Evolutionary conservation across 495 filamentous ascomycete genomes (phyloP), one percentile per base, ranked within the genome.

Genomic region (Annulohypoxylon moriforme): DNA sequence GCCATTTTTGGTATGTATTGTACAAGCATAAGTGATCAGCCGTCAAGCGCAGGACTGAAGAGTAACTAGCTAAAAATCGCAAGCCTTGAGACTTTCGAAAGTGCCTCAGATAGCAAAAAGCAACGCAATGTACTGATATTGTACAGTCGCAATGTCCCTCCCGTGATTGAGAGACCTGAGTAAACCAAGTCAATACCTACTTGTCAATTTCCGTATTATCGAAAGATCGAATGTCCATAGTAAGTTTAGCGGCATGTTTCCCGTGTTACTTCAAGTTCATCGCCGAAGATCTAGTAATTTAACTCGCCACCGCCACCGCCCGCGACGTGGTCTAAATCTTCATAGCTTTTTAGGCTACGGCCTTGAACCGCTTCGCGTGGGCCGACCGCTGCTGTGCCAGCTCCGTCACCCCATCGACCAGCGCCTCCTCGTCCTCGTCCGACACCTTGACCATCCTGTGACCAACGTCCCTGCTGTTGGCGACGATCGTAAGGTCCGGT

Each of bases 291-390:
- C 68, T 74, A 90, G 76, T 90, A 90, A 77, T 90, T 89, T 31
- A 90, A 77, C 76, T 90, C 88, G 11, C 85, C 84, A n/a, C 86
- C 86, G 14, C 81, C 87, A 46, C 84, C 85, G 14, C 85, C 85
- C 13, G 85, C 83, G 31, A 87, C 85, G 14, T 96, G 95, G 82
- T 99, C 96, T 1, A 99, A 82, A 80, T 99, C 96, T 79, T 98
- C 96, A 79, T 99, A 99, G 78, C 92, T 96, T 85, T 96, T 97
- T 34, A 99, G 76, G 44, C 91, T 97, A 49, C 96, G 87, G 3
- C 96, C 96, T 69, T 94, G 91, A 1, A 97, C 93, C 0, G 94
- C 92, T 80, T 96, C 93, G 14, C 91, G 83, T 2, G 94, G 94
- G 2, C 91, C 92, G 68, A 94, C 89, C 1, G 90, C 89, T 49